A percentile compares a stretch with the other conserved stretches of the same genome.
phyloP scores from a whole-genome alignment of 2,329 filamentous ascomycete species.

The Neofusicoccum cordaticola region DNA sequence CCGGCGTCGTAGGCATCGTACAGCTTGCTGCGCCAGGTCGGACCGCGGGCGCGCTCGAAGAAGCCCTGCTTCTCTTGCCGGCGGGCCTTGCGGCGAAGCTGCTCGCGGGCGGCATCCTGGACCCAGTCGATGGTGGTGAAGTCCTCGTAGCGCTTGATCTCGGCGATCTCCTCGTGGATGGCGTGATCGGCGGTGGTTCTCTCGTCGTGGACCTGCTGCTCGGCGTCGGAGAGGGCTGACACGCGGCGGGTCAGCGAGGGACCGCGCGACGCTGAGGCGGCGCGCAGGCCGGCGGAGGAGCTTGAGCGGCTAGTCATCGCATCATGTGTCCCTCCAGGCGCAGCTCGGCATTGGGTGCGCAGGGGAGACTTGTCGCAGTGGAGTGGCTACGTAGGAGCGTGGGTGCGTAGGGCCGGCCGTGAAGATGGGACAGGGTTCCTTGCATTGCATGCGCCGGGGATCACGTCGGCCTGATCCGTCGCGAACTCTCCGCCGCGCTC shows the following conservation, averaged over 20 bases:
- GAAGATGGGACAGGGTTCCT: not conserved
- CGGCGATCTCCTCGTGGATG: constrained; percentile 90
- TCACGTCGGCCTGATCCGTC: constrained; percentile 1
- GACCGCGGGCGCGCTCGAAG: constrained; percentile 65
- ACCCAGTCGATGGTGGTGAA: constrained; percentile 99
- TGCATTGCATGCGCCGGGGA: constrained; percentile 3
- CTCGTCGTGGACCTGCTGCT: constrained; percentile 58
- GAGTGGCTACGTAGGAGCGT: constrained; percentile 1
- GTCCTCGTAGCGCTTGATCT: constrained; percentile 98
- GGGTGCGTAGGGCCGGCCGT: not conserved
- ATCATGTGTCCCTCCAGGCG: constrained; percentile 27
- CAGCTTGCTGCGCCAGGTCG: constrained; percentile 77
- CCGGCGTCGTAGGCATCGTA: constrained; percentile 91
- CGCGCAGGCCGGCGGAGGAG: constrained; percentile 32
- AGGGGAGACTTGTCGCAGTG: not conserved
- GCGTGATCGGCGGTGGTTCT: constrained; percentile 61
- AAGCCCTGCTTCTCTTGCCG: constrained; percentile 70
- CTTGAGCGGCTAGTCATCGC: constrained; percentile 46
- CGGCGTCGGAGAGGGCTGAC: constrained; percentile 63
- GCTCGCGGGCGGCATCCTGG: constrained; percentile 90
- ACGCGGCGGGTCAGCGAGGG: constrained; percentile 65
- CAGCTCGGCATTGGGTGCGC: constrained; percentile 14
- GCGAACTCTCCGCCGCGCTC: constrained; percentile 6
- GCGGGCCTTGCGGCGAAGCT: constrained; percentile 73
- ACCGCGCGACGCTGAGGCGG: constrained; percentile 48